Percentiles rank a stretch among this genome's conserved stretches.
Conservation (phyloP, 2,329 filamentous ascomycete genomes). For the Blastomyces parvus region DNA sequence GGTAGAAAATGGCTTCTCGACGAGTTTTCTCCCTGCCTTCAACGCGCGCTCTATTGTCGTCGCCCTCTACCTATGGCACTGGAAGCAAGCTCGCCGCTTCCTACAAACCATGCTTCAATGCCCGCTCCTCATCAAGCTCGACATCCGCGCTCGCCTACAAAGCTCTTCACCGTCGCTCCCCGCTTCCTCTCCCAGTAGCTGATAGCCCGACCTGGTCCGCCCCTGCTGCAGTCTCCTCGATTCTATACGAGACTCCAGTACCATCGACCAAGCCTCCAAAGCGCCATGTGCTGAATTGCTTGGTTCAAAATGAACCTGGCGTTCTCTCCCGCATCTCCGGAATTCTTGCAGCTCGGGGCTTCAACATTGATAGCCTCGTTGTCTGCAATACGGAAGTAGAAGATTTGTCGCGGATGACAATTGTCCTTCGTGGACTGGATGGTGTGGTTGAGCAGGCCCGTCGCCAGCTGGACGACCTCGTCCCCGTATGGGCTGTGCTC, state of each 20-base stretch:
- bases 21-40: conserved; percentile 29
- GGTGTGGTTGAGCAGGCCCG: conserved; percentile 96
- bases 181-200: conserved; percentile 70
- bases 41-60: conserved; percentile 14
- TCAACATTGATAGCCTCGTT: conserved; percentile 98
- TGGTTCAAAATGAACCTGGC: conserved; percentile 97
- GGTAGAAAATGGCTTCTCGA: conserved; percentile 30
- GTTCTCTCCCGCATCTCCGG: conserved; percentile 93
- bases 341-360: conserved; percentile 88
- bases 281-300: conserved; percentile 92
- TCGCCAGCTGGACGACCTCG: conserved; percentile 88
- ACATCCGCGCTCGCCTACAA: conserved; percentile 97
- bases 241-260: conserved; percentile 93
- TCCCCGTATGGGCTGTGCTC: conserved; percentile 95
- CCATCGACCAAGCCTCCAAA: conserved; percentile 77
- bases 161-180: conserved; percentile 81
- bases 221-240: conserved; percentile 91
- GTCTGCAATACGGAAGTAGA: conserved; percentile 97
- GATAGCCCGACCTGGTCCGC: conserved; percentile 74
- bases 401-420: conserved; percentile 96
- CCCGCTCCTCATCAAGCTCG: conserved; percentile 39
- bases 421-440: conserved; percentile 94
- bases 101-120: background rate
- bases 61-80: conserved; percentile 16
- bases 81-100: background rate